These are phyloP conservation scores for Neurospora sp. DNA, from an alignment of 495 filamentous ascomycete species.

Conservation along the genomic window DNA sequence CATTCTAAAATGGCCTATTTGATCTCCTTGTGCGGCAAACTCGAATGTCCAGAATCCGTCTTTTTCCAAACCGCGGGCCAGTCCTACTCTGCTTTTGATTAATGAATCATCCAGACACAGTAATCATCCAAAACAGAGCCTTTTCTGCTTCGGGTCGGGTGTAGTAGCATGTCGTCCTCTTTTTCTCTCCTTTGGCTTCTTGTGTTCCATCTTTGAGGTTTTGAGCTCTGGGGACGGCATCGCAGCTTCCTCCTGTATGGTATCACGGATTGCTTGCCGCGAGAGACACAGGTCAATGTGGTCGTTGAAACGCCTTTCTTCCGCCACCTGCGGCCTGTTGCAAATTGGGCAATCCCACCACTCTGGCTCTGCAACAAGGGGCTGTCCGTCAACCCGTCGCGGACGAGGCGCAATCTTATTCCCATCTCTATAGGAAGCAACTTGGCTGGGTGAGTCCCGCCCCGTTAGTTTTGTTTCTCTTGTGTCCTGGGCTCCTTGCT, in stretches of 20 bases:
- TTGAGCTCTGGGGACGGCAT: slow-evolving; percentile 4
- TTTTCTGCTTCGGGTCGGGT: slow-evolving; percentile 36
- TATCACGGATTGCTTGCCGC: slow-evolving; percentile 72
- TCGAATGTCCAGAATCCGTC: background rate
- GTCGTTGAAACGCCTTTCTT: slow-evolving; percentile 76
- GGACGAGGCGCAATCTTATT: slow-evolving; percentile 42
- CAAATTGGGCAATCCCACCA: slow-evolving; percentile 89
- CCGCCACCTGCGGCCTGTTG: slow-evolving; percentile 55
- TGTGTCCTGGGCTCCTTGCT: slow-evolving; percentile 35
- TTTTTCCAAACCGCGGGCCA: background rate
- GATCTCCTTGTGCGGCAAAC: background rate
- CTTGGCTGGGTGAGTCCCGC: slow-evolving; percentile 27
- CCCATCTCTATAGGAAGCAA: slow-evolving; percentile 27
- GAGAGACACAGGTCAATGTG: slow-evolving; percentile 95
- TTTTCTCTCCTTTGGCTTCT: slow-evolving; percentile 26
- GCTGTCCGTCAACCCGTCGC: slow-evolving; percentile 30
- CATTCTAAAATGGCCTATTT: background rate
- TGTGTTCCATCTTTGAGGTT: slow-evolving; percentile 18
- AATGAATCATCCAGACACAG: background rate
- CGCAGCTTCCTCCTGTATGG: slow-evolving; percentile 43
- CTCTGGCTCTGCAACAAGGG: slow-evolving; percentile 11
- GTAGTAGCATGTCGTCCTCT: slow-evolving; percentile 14
- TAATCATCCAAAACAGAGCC: slow-evolving; percentile 30
- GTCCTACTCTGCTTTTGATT: background rate
- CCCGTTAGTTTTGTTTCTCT: slow-evolving; percentile 47